Evolutionary conservation across 1,284 basidiomycete species (phyloP).

Genomic region (Puccinia coronata): DNA sequence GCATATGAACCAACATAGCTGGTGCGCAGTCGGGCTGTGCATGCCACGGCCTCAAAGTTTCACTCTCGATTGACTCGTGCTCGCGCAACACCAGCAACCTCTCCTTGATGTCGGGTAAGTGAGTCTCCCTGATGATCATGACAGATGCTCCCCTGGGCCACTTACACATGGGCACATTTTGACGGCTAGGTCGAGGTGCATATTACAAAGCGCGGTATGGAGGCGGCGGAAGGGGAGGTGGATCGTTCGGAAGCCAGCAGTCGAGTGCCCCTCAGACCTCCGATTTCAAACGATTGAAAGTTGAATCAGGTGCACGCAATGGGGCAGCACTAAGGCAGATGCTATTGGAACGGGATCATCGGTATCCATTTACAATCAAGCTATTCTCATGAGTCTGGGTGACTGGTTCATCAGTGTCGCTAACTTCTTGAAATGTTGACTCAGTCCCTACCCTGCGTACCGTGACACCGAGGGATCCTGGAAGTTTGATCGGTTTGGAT

Average conservation of each 20-base stretch:
- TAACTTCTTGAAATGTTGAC: not conserved
- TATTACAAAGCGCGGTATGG: constrained; percentile 49
- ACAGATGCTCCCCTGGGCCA: too few species aligned
- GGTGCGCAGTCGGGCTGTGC: too few species aligned
- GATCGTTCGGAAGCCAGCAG: not conserved
- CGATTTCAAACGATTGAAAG: constrained; percentile 7
- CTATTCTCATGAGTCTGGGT: not conserved
- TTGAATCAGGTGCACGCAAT: constrained; percentile 10
- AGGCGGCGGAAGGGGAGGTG: constrained; percentile 29
- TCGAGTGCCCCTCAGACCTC: not conserved
- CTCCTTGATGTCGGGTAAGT: too few species aligned
- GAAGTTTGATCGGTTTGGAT: constrained; percentile 24
- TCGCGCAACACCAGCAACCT: too few species aligned
- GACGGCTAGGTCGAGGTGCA: constrained; percentile 23
- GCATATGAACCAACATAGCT: too few species aligned
- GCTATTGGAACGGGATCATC: constrained; percentile 46
- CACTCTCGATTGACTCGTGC: too few species aligned
- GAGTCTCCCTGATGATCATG: too few species aligned
- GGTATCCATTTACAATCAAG: not conserved
- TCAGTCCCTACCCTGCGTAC: constrained; percentile 44
- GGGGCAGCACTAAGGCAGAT: constrained; percentile 19
- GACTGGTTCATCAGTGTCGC: not conserved
- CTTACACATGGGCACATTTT: too few species aligned
- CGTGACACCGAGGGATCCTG: constrained; percentile 41
- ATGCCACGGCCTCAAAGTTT: too few species aligned